Base-by-base conservation (phyloP, 1,284 basidiomycete genomes). In the Marasmius oreades region DNA sequence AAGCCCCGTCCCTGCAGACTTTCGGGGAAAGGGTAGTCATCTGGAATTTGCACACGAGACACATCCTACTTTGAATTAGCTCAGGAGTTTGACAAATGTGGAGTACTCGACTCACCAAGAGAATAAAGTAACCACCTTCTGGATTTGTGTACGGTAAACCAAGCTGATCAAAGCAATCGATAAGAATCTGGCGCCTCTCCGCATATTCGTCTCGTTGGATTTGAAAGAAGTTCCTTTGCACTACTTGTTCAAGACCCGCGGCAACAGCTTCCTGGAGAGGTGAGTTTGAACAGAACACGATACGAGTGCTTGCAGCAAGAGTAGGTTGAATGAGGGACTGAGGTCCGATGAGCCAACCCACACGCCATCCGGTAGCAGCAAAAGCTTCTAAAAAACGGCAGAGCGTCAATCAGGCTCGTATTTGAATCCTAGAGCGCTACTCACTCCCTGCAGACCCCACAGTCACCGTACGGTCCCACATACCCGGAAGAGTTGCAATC, bases 311-410 rank as follows among this genome's bases (percentile, higher is more conserved):
- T 0, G 94, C 96, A 3, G 94, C 93, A 20, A 97, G 80, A 4
- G 93, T 89, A 1, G 96, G 93, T 36, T 78, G 77, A 56, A 97
- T 90, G 64, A 99, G 90, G 39, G 85, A 85, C 22, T 82, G 69
- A 4, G 94, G 92, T 5, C 91, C 97, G 61, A 99, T 88, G 12
- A 95, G 82, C 95, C 95, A 99, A 65, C 96, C 97, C 23, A 99
- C 85, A 56, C 97, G 87, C 96, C 96, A 99, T 23, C 97, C 97
- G 1, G 97, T 99, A 7, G 93, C 93, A 16, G 96, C 92, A 70
- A 99, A 99, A n/a, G 93, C 87, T 77, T 95, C 92, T 93, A 67
- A 43, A n/a, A 11, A 34, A 55, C 22, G 3, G 22, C 43, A 11
- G 23, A 14, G 26, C 51, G 16, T 37, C 14, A 34, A 39, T 42